phyloP scores from a whole-genome alignment of 75 land plant genomes.

The Cunninghamia lanceolata region DNA sequence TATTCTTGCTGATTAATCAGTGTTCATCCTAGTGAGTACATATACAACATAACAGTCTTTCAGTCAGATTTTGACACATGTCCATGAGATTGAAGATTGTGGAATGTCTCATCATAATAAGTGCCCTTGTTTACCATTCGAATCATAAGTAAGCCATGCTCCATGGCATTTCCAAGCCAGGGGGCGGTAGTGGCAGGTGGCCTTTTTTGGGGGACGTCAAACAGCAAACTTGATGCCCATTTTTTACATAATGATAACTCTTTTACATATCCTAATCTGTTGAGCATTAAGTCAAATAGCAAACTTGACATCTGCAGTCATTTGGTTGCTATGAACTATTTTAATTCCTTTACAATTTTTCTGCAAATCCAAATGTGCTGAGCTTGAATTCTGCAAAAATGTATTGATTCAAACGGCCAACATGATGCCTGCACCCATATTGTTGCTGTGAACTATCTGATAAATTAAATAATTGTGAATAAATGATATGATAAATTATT shows the following conservation, averaged over 20 bases:
- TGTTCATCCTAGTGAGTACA: background rate
- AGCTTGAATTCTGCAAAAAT: background rate
- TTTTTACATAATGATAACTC: no score
- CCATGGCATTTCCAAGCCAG: no score
- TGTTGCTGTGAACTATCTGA: background rate
- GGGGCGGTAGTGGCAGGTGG: no score
- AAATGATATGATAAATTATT: no score
- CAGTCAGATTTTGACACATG: background rate
- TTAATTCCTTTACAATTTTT: no score
- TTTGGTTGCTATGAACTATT: background rate
- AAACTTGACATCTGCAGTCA: background rate
- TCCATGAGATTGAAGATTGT: background rate
- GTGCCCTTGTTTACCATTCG: background rate
- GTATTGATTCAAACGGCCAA: background rate
- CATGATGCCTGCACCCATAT: background rate
- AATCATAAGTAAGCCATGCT: no score
- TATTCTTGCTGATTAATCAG: background rate
- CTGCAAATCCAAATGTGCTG: no score
- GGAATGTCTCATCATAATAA: background rate
- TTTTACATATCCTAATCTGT: background rate
- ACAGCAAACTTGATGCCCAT: no score
- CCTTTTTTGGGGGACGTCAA: no score
- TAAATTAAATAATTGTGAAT: no score
- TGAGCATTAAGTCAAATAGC: background rate
- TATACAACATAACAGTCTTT: background rate